Evolutionary conservation across 2,329 filamentous ascomycete genomes (phyloP).

Genomic region (Trichoderma koningiopsis): DNA sequence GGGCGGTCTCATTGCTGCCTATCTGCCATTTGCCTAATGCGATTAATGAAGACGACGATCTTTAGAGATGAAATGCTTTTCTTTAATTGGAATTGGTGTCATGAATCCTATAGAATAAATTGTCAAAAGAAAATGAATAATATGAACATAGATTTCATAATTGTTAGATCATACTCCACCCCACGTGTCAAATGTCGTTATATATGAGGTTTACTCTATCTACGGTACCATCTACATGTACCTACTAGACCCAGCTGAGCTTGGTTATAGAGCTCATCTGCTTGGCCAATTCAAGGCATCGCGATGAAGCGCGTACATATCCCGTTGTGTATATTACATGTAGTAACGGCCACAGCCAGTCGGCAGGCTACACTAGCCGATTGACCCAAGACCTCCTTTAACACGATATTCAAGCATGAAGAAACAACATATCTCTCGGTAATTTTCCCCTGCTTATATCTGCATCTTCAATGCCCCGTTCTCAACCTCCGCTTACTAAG

Average conservation of each 20-base stretch:
- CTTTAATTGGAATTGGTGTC: not conserved
- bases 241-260: not conserved
- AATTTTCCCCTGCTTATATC: not conserved
- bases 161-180: not conserved
- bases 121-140: not conserved
- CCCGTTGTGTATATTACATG: too few relatives aligned
- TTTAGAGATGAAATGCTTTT: not conserved
- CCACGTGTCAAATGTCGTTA: not conserved
- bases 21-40: constrained; percentile 30
- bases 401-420: too few relatives aligned
- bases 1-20: constrained; percentile 37
- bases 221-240: not conserved
- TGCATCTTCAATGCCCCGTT: not conserved
- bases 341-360: not conserved
- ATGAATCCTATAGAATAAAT: not conserved
- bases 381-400: not conserved
- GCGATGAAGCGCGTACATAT: too few relatives aligned
- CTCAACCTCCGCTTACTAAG: not conserved
- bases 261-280: not conserved
- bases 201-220: not conserved
- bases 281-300: too few relatives aligned
- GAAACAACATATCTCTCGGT: too few relatives aligned
- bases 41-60: not conserved
- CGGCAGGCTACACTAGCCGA: not conserved
- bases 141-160: not conserved